Conservation (phyloP, 306 rosid species). For the Cicer pinnatifidum region DNA sequence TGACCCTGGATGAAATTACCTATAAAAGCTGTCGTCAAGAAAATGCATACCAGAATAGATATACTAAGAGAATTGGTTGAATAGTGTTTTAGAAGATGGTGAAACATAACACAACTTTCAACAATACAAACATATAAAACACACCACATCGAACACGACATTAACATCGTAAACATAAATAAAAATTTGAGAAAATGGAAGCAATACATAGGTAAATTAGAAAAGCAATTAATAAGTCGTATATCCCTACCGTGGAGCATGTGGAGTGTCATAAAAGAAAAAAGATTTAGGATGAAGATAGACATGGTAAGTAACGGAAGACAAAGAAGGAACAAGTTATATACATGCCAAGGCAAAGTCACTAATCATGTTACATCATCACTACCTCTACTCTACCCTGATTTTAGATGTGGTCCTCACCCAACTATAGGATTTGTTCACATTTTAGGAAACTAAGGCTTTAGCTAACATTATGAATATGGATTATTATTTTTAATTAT, state of each 20-base stretch:
- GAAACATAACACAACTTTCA: too few species aligned
- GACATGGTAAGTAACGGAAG: background rate
- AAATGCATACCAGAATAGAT: too few species aligned
- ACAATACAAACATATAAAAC: background rate
- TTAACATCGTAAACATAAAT: too few species aligned
- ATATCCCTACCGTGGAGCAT: background rate
- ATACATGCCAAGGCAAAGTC: background rate
- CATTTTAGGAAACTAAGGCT: background rate
- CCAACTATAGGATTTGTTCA: constrained; percentile 2
- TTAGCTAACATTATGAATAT: background rate
- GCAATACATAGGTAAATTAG: background rate
- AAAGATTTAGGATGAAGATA: constrained; percentile 13
- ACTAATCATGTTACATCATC: constrained; percentile 41
- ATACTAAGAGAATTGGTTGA: too few species aligned
- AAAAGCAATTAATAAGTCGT: constrained; percentile 1
- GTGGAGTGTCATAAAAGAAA: constrained; percentile 22
- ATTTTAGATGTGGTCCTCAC: constrained; percentile 23
- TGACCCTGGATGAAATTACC: too few species aligned
- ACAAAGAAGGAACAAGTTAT: background rate
- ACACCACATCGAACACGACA: too few species aligned
- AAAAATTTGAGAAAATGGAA: background rate
- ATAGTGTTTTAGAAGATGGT: too few species aligned
- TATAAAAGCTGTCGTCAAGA: too few species aligned
- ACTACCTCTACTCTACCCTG: constrained; percentile 2
- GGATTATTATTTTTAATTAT: background rate